Evolutionary conservation across 805 yeast genomes (phyloP).

Genomic region (Debaryomyces tyrocola): DNA sequence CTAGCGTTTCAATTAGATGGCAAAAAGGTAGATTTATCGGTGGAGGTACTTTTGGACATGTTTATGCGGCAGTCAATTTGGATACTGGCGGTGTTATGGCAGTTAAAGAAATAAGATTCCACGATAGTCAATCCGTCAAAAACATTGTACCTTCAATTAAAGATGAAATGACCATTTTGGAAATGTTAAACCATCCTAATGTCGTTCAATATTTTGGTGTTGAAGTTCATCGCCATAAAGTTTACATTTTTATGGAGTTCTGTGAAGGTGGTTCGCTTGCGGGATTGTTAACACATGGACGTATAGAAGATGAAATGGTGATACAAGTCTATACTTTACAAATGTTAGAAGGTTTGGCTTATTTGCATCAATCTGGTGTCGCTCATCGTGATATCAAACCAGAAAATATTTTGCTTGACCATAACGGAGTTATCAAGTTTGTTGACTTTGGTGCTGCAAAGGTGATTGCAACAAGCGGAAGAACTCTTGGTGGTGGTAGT

Average conservation of each 20-base stretch:
- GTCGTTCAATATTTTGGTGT: slow-evolving; percentile 96
- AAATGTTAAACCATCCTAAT: slow-evolving; percentile 93
- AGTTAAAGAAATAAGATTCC: slow-evolving; percentile 91
- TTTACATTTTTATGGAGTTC: slow-evolving; percentile 94
- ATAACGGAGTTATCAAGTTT: slow-evolving; percentile 88
- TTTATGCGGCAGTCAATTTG: slow-evolving; percentile 85
- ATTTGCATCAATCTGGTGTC: slow-evolving; percentile 89
- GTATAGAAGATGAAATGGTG: slow-evolving; percentile 93
- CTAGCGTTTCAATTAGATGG: slow-evolving; percentile 93
- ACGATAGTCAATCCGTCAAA: slow-evolving; percentile 81
- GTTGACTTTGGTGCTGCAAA: slow-evolving; percentile 99
- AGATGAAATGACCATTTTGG: slow-evolving; percentile 95
- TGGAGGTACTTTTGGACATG: slow-evolving; percentile 94
- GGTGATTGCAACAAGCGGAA: slow-evolving; percentile 68
- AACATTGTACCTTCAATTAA: slow-evolving; percentile 84
- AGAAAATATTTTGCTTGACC: slow-evolving; percentile 86
- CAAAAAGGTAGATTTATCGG: slow-evolving; percentile 93
- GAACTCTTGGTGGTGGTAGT: slow-evolving; percentile 30
- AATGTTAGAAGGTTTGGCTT: slow-evolving; percentile 92
- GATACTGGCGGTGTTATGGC: slow-evolving; percentile 97
- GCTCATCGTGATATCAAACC: slow-evolving; percentile 98
- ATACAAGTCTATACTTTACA: slow-evolving; percentile 88
- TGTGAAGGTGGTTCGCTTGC: slow-evolving; percentile 96
- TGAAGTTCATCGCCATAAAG: slow-evolving; percentile 94
- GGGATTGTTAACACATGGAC: slow-evolving; percentile 79